Percentiles rank a stretch among this genome's conserved stretches.
Evolutionary conservation across 345 rosid species (phyloP).

Genomic region (Eucalyptus pauciflora): DNA sequence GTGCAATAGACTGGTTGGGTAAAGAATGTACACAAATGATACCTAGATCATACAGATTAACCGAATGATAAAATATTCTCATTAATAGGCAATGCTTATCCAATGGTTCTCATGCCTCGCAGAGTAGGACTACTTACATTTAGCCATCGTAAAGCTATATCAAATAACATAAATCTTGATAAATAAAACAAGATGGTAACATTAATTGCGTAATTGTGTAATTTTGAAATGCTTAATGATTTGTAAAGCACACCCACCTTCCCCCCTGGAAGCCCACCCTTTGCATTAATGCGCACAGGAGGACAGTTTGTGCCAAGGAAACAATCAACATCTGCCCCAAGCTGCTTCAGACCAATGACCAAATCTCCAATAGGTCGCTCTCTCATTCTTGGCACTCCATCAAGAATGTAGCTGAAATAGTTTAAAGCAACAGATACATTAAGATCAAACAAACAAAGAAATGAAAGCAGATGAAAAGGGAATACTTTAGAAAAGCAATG

Average conservation of each 20-base stretch:
- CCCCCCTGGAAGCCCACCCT: constrained; percentile 96
- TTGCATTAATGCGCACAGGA: constrained; percentile 68
- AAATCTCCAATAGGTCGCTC: constrained; percentile 95
- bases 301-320: constrained; percentile 74
- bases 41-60: neutral
- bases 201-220: neutral
- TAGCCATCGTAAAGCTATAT: neutral
- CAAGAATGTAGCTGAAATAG: constrained; percentile 65
- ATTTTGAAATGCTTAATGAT: neutral
- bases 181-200: neutral
- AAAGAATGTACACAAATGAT: neutral
- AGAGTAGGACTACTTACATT: neutral
- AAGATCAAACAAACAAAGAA: neutral
- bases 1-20: neutral
- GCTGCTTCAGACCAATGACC: constrained; percentile 83
- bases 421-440: neutral
- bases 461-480: neutral
- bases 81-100: neutral
- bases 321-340: constrained; percentile 81
- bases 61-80: neutral
- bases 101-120: neutral
- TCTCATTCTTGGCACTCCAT: constrained; percentile 94
- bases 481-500: neutral
- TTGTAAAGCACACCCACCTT: constrained; percentile 35
- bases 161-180: neutral